Base-by-base conservation (phyloP, 176 grass and related monocot species). In the Phragmites australis region DNA sequence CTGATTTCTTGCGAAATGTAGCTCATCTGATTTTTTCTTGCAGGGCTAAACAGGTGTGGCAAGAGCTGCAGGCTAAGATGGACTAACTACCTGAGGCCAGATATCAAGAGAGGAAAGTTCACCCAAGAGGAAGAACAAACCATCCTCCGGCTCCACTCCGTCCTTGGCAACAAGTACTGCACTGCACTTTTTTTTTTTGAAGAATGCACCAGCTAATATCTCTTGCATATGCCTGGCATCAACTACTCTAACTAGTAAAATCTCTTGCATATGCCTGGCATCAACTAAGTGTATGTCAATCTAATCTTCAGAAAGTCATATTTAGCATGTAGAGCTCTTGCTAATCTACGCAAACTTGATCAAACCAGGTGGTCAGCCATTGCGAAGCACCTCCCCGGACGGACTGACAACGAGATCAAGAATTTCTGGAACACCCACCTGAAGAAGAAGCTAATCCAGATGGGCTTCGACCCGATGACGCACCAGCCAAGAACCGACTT, bases 401-500 rank as follows among this genome's bases (percentile, higher is more conserved):
- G 95, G 19, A 98, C 95, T 0, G 95, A 98, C 83, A 98, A 98
- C 1, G 95, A 98, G 81, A 98, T 98, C 88, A 98, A 98, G 90
- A 98, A 98, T 40, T 98, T 91, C 86, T 98, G 95, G 95, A 98
- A 98, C 86, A 98, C 95, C 0, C 92, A 94, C 83, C 92, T 98
- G 52, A 98, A 94, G 90, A 98, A 98, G 84, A 94, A 98, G 70
- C 75, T 98, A 19, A 98, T 98, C 78, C 95, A 94, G 74, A 98
- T 94, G 95, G 95, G 95, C 31, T 89, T 98, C 39, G 95, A 98
- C 86, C 95, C 95, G 4, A 98, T 94, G 92, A 98, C 95, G 6
- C 95, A 98, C 86, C 83, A 74, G 8, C 95, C 92, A 27, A 88
- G 95, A 47, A 98, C 95, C 1, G 90, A 98, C 81, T 89, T 98